A percentile compares a stretch with the other conserved stretches of the same genome.
These are phyloP conservation scores for Corylus avellana DNA, from an alignment of 306 rosid genomes.

Conservation along the genomic window DNA sequence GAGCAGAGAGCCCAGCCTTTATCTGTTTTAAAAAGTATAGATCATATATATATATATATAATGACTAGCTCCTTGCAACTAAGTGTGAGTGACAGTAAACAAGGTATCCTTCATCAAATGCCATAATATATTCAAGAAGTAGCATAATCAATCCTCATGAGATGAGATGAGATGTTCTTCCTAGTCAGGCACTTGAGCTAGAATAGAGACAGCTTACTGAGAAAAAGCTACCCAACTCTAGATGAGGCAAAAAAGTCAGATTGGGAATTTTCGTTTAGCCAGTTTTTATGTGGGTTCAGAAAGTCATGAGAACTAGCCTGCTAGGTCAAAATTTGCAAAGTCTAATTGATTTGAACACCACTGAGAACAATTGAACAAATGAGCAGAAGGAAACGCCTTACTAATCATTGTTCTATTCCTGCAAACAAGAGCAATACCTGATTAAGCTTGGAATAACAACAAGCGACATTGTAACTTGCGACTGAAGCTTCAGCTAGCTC, in stretches of 20 bases:
- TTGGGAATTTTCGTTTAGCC: not conserved
- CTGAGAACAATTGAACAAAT: not conserved
- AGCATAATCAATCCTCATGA: not conserved
- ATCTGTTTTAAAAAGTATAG: slow-evolving; percentile 43
- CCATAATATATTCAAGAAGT: not conserved
- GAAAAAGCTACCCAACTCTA: not conserved
- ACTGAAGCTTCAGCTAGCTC: slow-evolving; percentile 71
- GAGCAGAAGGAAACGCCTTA: not conserved
- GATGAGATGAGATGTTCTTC: not conserved
- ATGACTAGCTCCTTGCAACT: not conserved
- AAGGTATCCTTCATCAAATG: not conserved
- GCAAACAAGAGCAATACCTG: slow-evolving; percentile 53
- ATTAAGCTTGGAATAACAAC: slow-evolving; percentile 90
- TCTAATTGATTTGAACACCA: not conserved
- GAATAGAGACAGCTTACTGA: not conserved
- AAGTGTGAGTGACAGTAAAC: slow-evolving; percentile 11
- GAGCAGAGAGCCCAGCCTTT: slow-evolving; percentile 93
- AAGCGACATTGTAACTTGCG: slow-evolving; percentile 94
- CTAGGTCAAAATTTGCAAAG: not conserved
- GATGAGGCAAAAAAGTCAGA: not conserved
- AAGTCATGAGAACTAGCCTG: not conserved
- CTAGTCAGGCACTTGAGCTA: not conserved
- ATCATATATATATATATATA: not conserved
- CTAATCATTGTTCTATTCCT: not conserved
- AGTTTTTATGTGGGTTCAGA: not conserved